Evolutionary conservation across 1,284 basidiomycete species (phyloP), one percentile per base, ranked within the genome.

Genomic region (Fomitiporia mediterranea): DNA sequence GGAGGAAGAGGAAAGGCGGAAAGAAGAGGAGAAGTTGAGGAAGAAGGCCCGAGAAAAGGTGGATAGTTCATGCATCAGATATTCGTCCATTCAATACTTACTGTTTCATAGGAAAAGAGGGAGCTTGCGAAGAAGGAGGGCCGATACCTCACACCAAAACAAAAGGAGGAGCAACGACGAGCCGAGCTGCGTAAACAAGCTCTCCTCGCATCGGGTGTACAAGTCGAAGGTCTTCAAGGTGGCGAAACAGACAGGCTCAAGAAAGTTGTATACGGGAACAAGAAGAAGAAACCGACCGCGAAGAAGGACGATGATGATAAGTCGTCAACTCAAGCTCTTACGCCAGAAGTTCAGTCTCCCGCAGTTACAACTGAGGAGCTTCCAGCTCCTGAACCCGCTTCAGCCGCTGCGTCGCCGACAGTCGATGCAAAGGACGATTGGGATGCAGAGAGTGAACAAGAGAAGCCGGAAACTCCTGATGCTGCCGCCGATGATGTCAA

Each of bases 21-120:
- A 82, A 61, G 89, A 90, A 67, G 93, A 94, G 69, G 91, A 91
- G 70, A 91, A 91, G 67, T 82, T 84, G 62, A 79, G 84, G 53
- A 87, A 77, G 74, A 94, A 92, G 70, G 91, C 94, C 65, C 94
- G 91, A 69, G 94, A 97, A 74, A 94, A 92, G 81, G 91, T 90
- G 83, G 84, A 59, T 25, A 39, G 27, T 32, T 30, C 42, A 48
- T 59, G 21, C 43, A 46, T 25, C 51, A 56, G 17, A 55, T 40
- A 48, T 53, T 34, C 48, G 48, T 40, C 48, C 34, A 21, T 57
- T 19, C n/a, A 51, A 43, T 25, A 21, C 9, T 9, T 32, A 2
- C 43, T 44, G 23, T 50, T 56, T 50, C 62, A 47, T 54, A 93
- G 91, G 85, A 82, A 42, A 94, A 94, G 71, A 82, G 81, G 51